Evolutionary conservation across 2,329 filamentous ascomycete genomes (phyloP), one percentile per base, ranked within the genome.

Genomic region (Chaetomiaceae sp.): DNA sequence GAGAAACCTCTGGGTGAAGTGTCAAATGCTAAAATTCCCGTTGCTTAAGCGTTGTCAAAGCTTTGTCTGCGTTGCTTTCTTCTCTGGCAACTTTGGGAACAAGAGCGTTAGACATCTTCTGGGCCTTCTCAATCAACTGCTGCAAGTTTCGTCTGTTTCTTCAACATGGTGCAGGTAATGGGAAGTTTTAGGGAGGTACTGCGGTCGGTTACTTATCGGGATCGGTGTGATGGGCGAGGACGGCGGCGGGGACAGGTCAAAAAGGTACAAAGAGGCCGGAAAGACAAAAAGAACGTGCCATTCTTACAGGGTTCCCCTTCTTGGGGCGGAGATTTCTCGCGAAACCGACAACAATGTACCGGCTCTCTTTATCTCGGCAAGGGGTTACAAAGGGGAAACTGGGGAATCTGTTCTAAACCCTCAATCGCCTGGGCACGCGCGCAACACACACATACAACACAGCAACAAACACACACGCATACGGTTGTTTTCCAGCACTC

Each of bases 101-200:
- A 64, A 66, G 70, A 70, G 66, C n/a, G 74, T 75, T 31, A 74
- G 71, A 75, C 65, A 61, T 60, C 67, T 69, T 72, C 67, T 71
- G 68, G 67, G 67, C 65, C 25, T 60, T 73, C 72, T 72, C 70
- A 68, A 71, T 69, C 70, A 72, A 62, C 68, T 72, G 70, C 66
- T 69, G 71, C 68, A 71, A 68, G 63, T 72, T 56, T 56, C 54
- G 25, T 65, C 64, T 71, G 71, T 65, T 70, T 70, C 69, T 67
- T 67, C 66, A 68, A 65, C 65, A 68, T 63, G 66, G 69, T 66
- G 68, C 67, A 60, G 64, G 64, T 64, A 54, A 57, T 68, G 62
- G 64, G 66, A 59, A 70, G n/a, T 57, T 71, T 72, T 71, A 72
- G 72, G 74, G 70, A 15, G 72, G 68, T 55, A 54, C 47, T 25